Evolutionary conservation across 441 rosid genomes (phyloP).

Genomic region (Adansonia rubrostipa): DNA sequence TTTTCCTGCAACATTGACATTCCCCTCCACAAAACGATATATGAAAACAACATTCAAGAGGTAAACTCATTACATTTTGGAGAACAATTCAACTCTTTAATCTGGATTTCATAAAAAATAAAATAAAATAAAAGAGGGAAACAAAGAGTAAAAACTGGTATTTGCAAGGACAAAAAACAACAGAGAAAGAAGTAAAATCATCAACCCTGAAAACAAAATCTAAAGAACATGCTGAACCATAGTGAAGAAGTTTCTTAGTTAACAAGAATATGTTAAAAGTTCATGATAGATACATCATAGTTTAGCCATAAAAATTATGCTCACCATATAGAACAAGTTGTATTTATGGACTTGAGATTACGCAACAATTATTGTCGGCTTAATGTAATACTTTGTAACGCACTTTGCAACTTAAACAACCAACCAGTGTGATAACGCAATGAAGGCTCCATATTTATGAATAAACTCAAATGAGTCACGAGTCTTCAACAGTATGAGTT

Average conservation of each 20-base stretch:
- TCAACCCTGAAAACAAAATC: neutral
- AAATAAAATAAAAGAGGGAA: too few species aligned
- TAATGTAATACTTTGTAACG: neutral
- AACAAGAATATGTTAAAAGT: neutral
- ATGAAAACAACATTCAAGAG: neutral
- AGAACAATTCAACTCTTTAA: neutral
- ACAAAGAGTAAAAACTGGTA: neutral
- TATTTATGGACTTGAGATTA: neutral
- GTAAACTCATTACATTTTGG: neutral
- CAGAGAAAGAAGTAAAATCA: neutral
- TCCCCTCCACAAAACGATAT: neutral
- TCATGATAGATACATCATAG: neutral
- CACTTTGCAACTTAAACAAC: conserved; percentile 11
- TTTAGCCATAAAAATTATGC: neutral
- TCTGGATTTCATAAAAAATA: neutral
- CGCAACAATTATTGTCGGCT: neutral
- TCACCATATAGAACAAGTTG: neutral
- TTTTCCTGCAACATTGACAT: neutral
- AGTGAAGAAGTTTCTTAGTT: neutral
- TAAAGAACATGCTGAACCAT: neutral
- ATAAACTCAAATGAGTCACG: neutral
- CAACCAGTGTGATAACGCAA: conserved; percentile 1
- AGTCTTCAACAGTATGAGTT: neutral
- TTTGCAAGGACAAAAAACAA: neutral
- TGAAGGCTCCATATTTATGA: neutral